phyloP scores from a whole-genome alignment of 225 moss, liverwort and hornwort species.

The Bryum argenteum region DNA sequence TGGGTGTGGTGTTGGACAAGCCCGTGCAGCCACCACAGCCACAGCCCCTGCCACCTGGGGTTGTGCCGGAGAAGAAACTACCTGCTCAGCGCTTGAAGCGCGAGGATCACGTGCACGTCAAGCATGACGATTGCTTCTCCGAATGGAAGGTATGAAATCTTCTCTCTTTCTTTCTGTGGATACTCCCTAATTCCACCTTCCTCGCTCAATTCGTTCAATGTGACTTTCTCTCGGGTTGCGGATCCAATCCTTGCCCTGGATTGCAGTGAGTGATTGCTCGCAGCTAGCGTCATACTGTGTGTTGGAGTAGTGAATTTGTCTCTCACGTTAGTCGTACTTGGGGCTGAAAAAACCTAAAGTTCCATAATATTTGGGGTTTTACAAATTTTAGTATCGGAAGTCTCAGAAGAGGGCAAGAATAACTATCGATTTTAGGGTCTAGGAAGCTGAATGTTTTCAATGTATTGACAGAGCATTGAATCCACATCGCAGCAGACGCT shows the following conservation, averaged over 20 bases:
- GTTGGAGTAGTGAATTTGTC: background rate
- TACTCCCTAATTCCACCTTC: too few relatives aligned
- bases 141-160: conserved; percentile 71
- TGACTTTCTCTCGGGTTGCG: background rate
- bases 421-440: background rate
- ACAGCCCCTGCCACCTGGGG: conserved; percentile 6
- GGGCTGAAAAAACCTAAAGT: background rate
- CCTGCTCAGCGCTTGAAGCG: conserved; percentile 51
- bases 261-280: background rate
- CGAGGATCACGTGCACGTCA: conserved; percentile 79
- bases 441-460: background rate
- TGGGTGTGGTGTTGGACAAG: conserved; percentile 31
- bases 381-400: background rate
- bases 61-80: conserved; percentile 21
- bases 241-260: too few relatives aligned
- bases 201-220: background rate
- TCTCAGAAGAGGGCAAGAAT: background rate
- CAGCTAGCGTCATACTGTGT: background rate
- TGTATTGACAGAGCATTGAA: too few relatives aligned
- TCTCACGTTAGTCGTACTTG: background rate
- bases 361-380: background rate
- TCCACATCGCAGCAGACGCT: too few relatives aligned
- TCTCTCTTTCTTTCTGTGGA: too few relatives aligned
- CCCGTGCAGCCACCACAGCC: conserved; percentile 21
- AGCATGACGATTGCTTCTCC: conserved; percentile 92